Conservation (phyloP, 2,329 filamentous ascomycete species). For the Penicillium sp. region DNA sequence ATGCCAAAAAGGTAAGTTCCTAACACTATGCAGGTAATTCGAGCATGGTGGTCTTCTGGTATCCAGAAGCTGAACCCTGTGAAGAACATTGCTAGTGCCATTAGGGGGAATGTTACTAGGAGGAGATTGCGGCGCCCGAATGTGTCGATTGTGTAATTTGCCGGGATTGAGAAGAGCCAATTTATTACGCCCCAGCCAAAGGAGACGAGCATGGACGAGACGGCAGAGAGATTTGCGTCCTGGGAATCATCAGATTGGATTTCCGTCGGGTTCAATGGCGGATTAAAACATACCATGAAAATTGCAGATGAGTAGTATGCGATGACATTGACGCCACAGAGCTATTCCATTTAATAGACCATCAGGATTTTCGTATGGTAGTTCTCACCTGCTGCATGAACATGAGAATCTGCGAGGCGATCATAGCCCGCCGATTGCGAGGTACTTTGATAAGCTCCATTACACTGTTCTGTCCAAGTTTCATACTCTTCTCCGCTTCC, state of each 20-base stretch:
- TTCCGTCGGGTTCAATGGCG: not conserved
- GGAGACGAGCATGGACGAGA: constrained; percentile 56
- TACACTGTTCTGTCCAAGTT: constrained; percentile 51
- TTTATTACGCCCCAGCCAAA: constrained; percentile 64
- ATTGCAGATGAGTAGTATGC: constrained; percentile 64
- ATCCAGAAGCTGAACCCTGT: constrained; percentile 57
- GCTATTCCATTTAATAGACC: constrained; percentile 23
- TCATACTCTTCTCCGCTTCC: constrained; percentile 59
- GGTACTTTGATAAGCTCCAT: constrained; percentile 61
- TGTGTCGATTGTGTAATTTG: constrained; percentile 67
- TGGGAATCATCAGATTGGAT: constrained; percentile 2
- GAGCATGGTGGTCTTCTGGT: constrained; percentile 38
- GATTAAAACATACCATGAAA: constrained; percentile 42
- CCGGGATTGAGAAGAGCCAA: constrained; percentile 64
- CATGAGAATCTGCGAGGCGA: constrained; percentile 65
- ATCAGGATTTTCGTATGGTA: not conserved
- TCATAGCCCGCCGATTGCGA: constrained; percentile 61
- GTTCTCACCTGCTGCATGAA: constrained; percentile 61
- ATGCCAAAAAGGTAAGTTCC: constrained; percentile 48
- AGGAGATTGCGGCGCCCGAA: constrained; percentile 66
- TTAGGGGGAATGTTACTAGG: constrained; percentile 64
- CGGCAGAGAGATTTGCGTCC: constrained; percentile 49
- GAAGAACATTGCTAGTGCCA: constrained; percentile 56
- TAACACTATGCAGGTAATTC: constrained; percentile 43
- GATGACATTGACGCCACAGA: constrained; percentile 55